These are phyloP conservation scores for Venturiaceae sp. DNA, from an alignment of 2,329 filamentous ascomycete genomes.

Conservation along the genomic window DNA sequence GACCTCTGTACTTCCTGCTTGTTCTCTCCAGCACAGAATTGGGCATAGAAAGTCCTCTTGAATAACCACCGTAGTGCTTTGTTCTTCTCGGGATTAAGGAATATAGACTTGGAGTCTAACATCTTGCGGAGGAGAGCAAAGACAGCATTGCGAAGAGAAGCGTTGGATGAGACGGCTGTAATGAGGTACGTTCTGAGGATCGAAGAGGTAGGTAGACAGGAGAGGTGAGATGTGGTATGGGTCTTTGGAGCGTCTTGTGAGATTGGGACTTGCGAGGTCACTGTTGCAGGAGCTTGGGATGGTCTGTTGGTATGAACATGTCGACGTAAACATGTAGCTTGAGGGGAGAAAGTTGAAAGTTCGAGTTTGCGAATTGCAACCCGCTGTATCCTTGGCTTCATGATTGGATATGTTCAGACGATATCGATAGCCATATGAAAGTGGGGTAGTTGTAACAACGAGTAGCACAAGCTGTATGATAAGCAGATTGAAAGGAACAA, in stretches of 20 bases:
- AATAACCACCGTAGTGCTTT: slow-evolving; percentile 59
- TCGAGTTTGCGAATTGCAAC: neutral
- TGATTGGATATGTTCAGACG: neutral
- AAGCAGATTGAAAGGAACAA: neutral
- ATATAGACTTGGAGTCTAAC: slow-evolving; percentile 55
- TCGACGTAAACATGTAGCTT: neutral
- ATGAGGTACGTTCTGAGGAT: slow-evolving; percentile 62
- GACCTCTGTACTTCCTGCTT: slow-evolving; percentile 57
- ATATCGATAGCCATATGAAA: neutral
- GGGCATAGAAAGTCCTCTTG: slow-evolving; percentile 77
- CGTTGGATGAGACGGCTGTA: slow-evolving; percentile 61
- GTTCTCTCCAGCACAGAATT: slow-evolving; percentile 82
- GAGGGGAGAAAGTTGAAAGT: neutral
- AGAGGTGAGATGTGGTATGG: slow-evolving; percentile 33
- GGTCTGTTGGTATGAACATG: neutral
- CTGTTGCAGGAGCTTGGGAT: neutral
- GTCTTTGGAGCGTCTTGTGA: neutral
- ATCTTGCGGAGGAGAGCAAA: slow-evolving; percentile 58
- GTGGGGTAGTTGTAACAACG: neutral
- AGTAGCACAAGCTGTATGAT: neutral
- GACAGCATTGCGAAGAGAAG: slow-evolving; percentile 58
- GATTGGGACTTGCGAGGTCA: neutral
- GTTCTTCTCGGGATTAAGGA: slow-evolving; percentile 69
- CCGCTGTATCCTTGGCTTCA: neutral
- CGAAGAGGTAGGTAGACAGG: slow-evolving; percentile 55